phyloP scores from a whole-genome alignment of 352 stramenopile species.

The Phytophthora sojae region DNA sequence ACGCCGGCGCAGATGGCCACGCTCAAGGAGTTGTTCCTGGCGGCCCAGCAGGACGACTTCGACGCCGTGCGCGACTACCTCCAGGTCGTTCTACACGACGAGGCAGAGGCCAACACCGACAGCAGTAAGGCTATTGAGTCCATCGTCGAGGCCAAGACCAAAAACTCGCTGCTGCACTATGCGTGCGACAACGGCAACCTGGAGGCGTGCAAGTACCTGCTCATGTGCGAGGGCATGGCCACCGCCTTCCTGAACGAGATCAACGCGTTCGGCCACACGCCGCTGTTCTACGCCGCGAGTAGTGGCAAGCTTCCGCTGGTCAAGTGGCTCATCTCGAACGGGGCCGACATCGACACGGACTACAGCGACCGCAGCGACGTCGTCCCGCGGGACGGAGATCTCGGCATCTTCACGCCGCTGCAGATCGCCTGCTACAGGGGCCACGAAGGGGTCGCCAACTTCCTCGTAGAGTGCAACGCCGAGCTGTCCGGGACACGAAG shows the following conservation, averaged over 20 bases:
- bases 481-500: slow-evolving; percentile 66
- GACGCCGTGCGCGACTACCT: slow-evolving; percentile 64
- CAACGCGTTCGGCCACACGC: slow-evolving; percentile 81
- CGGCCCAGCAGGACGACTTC: slow-evolving; percentile 76
- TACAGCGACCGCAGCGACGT: slow-evolving; percentile 71
- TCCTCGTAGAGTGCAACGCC: slow-evolving; percentile 86
- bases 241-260: slow-evolving; percentile 74
- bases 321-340: slow-evolving; percentile 88
- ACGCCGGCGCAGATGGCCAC: slow-evolving; percentile 36
- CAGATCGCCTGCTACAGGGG: slow-evolving; percentile 84
- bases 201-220: slow-evolving; percentile 80
- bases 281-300: slow-evolving; percentile 81
- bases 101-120: slow-evolving; percentile 9
- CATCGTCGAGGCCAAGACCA: slow-evolving; percentile 70
- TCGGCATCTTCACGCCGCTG: slow-evolving; percentile 79
- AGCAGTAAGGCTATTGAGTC: slow-evolving; percentile 34
- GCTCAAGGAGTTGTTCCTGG: slow-evolving; percentile 77
- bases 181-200: slow-evolving; percentile 87
- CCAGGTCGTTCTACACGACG: slow-evolving; percentile 55
- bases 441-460: slow-evolving; percentile 73
- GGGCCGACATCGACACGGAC: slow-evolving; percentile 84
- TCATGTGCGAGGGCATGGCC: slow-evolving; percentile 75
- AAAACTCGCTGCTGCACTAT: slow-evolving; percentile 83
- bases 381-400: slow-evolving; percentile 58
- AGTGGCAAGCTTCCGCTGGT: slow-evolving; percentile 77